phyloP scores from a whole-genome alignment of 164 flowering plant genomes.

The Annona squamosa region DNA sequence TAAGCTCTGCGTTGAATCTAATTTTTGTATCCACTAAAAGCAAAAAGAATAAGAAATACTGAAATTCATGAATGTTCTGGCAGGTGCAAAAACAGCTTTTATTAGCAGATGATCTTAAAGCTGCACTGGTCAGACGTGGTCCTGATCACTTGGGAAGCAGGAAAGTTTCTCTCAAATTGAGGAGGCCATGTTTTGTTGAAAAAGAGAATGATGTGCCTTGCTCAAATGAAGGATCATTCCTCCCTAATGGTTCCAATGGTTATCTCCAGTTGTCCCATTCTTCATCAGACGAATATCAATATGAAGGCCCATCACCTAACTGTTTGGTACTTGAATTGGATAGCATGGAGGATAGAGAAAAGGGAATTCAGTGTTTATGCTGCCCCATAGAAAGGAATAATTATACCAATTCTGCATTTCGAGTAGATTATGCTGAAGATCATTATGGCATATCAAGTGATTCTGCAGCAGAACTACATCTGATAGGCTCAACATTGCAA shows the following conservation, averaged over 20 bases:
- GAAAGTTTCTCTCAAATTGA: constrained; percentile 32
- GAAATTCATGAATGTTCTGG: background rate
- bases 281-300: background rate
- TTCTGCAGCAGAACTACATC: constrained; percentile 38
- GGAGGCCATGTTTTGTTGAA: constrained; percentile 6
- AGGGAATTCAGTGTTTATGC: background rate
- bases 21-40: background rate
- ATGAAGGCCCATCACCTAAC: background rate
- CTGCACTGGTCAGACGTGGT: constrained; percentile 64
- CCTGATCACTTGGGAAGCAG: constrained; percentile 77
- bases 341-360: constrained; percentile 6
- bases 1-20: background rate
- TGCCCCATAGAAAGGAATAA: constrained; percentile 7
- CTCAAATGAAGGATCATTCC: constrained; percentile 8
- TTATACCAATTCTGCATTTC: constrained; percentile 9
- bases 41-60: background rate
- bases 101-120: constrained; percentile 49
- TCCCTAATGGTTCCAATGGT: background rate
- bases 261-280: background rate
- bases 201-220: constrained; percentile 10
- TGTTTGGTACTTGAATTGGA: background rate
- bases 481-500: constrained; percentile 83
- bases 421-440: constrained; percentile 11
- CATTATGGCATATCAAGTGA: constrained; percentile 7
- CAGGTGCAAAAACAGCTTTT: constrained; percentile 27